phyloP scores from a whole-genome alignment of 2,329 filamentous ascomycete species.

The Neofusicoccum ribis region DNA sequence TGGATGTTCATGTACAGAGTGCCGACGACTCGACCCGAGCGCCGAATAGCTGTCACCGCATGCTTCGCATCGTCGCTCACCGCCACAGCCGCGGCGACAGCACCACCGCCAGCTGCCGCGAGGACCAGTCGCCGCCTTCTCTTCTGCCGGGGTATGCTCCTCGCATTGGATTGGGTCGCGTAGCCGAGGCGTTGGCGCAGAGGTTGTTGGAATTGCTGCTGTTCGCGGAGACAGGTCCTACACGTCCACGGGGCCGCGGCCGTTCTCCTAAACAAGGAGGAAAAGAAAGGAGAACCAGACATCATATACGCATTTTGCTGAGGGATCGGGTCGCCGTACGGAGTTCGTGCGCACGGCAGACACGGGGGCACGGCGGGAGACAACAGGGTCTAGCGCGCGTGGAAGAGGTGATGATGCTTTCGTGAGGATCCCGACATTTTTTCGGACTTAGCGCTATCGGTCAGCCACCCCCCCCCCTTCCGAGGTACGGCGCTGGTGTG shows the following conservation, averaged over 20 bases:
- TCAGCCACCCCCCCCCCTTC: conserved; percentile 3
- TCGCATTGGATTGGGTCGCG: conserved; percentile 23
- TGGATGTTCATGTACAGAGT: conserved; percentile 81
- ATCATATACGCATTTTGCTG: conserved; percentile 31
- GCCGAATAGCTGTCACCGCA: conserved; percentile 71
- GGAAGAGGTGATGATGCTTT: conserved; percentile 15
- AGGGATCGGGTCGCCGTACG: neutral
- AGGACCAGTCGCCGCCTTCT: conserved; percentile 30
- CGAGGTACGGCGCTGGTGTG: conserved; percentile 12
- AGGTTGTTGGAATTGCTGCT: conserved; percentile 23
- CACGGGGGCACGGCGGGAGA: neutral
- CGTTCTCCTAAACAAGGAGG: conserved; percentile 27
- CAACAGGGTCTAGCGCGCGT: conserved; percentile 11
- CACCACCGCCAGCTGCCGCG: conserved; percentile 28
- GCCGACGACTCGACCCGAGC: conserved; percentile 75
- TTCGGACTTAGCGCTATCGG: conserved; percentile 15
- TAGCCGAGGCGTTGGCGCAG: conserved; percentile 26
- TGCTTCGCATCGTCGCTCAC: conserved; percentile 71
- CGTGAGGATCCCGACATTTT: conserved; percentile 19
- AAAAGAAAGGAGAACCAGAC: conserved; percentile 30
- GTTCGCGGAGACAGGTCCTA: conserved; percentile 32
- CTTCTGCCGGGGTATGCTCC: conserved; percentile 27
- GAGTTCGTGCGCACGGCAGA: neutral
- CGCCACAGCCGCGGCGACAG: conserved; percentile 48
- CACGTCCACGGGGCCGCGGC: conserved; percentile 39